Conservation (phyloP, 2,329 filamentous ascomycete species). For the Hypomyces rosellus region DNA sequence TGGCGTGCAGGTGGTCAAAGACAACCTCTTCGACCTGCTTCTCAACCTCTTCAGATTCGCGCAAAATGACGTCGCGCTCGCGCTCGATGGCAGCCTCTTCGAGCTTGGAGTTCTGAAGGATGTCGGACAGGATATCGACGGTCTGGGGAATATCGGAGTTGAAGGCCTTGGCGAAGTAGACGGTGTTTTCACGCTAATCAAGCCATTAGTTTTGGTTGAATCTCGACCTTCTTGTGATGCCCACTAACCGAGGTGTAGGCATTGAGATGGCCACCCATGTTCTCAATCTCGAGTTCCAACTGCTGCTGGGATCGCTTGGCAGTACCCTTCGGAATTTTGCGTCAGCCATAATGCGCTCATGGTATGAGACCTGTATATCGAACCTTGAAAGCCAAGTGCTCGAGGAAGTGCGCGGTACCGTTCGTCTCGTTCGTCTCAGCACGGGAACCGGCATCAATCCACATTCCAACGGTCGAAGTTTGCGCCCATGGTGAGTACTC, state of each 20-base stretch:
- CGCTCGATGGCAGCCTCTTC: conserved; percentile 89
- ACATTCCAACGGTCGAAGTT: conserved; percentile 96
- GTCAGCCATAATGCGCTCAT: conserved; percentile 5
- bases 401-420: conserved; percentile 98
- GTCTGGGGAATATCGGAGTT: conserved; percentile 94
- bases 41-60: conserved; percentile 99
- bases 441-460: conserved; percentile 98
- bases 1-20: conserved; percentile 97
- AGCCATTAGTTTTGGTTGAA: conserved; percentile 14
- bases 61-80: conserved; percentile 96
- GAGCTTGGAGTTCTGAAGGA: conserved; percentile 98
- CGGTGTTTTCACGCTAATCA: conserved; percentile 87
- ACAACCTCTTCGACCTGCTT: conserved; percentile 99
- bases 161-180: conserved; percentile 99
- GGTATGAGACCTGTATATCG: conserved; percentile 13
- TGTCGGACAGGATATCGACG: conserved; percentile 98
- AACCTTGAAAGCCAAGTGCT: conserved; percentile 99
- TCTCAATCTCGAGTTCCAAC: conserved; percentile 98
- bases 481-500: conserved; percentile 98
- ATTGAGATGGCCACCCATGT: conserved; percentile 99
- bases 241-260: conserved; percentile 95
- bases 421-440: conserved; percentile 98
- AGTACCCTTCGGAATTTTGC: conserved; percentile 59
- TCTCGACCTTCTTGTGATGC: neutral
- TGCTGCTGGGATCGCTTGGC: conserved; percentile 92